These are phyloP conservation scores for Bombardia bombarda DNA, from an alignment of 495 filamentous ascomycete species.

Conservation along the genomic window DNA sequence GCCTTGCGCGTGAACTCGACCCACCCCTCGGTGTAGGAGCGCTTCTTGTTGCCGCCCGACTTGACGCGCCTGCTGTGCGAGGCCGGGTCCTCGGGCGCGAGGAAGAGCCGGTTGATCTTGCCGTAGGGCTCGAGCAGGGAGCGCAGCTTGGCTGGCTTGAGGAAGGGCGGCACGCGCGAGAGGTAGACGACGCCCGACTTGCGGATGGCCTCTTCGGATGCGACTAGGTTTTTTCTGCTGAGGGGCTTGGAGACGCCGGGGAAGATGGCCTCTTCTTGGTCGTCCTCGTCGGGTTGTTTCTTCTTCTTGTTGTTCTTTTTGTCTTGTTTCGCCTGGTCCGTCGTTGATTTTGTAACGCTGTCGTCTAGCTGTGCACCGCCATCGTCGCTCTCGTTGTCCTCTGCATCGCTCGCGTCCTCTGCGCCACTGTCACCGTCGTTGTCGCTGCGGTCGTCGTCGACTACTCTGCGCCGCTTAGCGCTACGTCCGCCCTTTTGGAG, in stretches of 20 bases:
- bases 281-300: conserved; percentile 9
- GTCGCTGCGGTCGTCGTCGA: conserved; percentile 23
- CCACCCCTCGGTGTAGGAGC: conserved; percentile 86
- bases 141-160: conserved; percentile 79
- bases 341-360: not conserved
- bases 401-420: conserved; percentile 22
- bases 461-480: conserved; percentile 59
- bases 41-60: conserved; percentile 80
- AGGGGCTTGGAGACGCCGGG: conserved; percentile 42
- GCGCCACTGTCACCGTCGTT: conserved; percentile 12
- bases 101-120: conserved; percentile 75
- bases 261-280: conserved; percentile 25
- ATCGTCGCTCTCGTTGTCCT: conserved; percentile 14
- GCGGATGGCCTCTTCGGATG: conserved; percentile 46
- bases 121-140: conserved; percentile 70
- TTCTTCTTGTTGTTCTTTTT: conserved; percentile 10
- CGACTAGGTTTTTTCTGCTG: conserved; percentile 52
- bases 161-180: conserved; percentile 86
- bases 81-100: conserved; percentile 68
- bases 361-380: conserved; percentile 14
- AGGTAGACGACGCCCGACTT: conserved; percentile 80
- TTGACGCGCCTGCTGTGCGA: conserved; percentile 51
- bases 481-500: conserved; percentile 54
- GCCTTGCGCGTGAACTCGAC: conserved; percentile 62
- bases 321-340: conserved; percentile 11